A percentile compares a stretch with the other conserved stretches of the same genome.
phyloP scores from a whole-genome alignment of 2,329 filamentous ascomycete species.

The Apiospora saccharicola region DNA sequence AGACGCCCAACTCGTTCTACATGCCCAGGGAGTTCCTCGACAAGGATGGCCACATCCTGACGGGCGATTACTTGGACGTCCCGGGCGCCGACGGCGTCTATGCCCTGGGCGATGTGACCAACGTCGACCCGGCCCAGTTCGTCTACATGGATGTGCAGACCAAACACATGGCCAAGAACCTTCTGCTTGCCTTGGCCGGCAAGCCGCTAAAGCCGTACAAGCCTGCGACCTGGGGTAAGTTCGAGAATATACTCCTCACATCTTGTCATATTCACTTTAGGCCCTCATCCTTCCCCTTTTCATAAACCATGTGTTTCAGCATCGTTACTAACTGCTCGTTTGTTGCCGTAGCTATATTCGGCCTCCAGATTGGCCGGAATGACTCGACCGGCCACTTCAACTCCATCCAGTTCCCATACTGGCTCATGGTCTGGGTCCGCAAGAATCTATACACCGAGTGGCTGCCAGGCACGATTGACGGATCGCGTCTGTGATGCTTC shows the following conservation, averaged over 20 bases:
- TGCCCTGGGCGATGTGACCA: constrained; percentile 39
- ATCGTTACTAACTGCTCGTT: too few relatives aligned
- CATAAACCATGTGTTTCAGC: too few relatives aligned
- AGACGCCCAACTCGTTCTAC: constrained; percentile 39
- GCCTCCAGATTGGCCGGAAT: background rate
- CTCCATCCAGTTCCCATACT: background rate
- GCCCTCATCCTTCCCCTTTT: too few relatives aligned
- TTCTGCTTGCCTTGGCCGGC: constrained; percentile 22
- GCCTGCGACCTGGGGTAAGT: constrained; percentile 24
- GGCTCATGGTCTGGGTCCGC: background rate
- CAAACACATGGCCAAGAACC: constrained; percentile 27
- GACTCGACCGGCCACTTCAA: background rate
- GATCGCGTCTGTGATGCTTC: background rate
- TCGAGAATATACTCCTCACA: background rate
- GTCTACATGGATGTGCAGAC: constrained; percentile 24
- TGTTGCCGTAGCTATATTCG: background rate
- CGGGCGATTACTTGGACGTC: constrained; percentile 36
- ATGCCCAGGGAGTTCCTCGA: constrained; percentile 37
- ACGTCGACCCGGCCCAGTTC: constrained; percentile 32
- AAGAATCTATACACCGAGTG: background rate
- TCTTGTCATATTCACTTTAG: background rate
- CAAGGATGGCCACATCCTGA: constrained; percentile 33
- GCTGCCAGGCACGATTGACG: background rate
- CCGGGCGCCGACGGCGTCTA: constrained; percentile 36
- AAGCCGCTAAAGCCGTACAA: constrained; percentile 26